A percentile compares a stretch with the other conserved stretches of the same genome.
phyloP scores from a whole-genome alignment of 73 alveolate genomes.

The Paramecium pentaurelia region DNA sequence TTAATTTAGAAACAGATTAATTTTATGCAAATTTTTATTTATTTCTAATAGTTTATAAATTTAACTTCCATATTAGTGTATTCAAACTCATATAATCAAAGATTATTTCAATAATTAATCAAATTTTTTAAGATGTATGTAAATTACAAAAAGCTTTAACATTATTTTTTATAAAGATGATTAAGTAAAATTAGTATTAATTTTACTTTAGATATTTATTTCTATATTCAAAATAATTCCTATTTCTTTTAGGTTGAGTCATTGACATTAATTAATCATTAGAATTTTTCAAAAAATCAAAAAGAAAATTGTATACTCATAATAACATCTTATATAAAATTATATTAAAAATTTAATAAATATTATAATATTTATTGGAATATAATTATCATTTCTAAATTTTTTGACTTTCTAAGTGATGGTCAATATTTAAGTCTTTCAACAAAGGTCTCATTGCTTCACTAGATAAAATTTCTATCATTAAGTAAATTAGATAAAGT shows the following conservation, averaged over 20 bases:
- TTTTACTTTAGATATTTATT: background rate
- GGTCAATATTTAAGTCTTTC: background rate
- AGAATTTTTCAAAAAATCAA: background rate
- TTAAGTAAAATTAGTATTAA: background rate
- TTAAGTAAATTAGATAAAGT: background rate
- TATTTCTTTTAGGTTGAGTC: background rate
- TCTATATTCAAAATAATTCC: background rate
- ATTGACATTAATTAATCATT: no score
- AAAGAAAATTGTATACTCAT: no score
- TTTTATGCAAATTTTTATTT: background rate
- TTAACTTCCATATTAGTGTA: background rate
- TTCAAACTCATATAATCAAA: background rate
- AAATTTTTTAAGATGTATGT: background rate
- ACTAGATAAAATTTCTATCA: background rate
- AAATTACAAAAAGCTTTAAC: no score
- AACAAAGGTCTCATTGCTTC: background rate
- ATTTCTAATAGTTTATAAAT: background rate
- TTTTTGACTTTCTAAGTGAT: background rate
- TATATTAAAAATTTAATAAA: no score
- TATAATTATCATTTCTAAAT: background rate
- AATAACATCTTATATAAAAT: no score
- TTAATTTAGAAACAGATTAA: background rate
- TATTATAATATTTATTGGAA: no score
- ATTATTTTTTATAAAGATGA: background rate
- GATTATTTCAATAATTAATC: background rate